Conservation (phyloP, 2,329 filamentous ascomycete species). For the Pestalotiopsis sp. region DNA sequence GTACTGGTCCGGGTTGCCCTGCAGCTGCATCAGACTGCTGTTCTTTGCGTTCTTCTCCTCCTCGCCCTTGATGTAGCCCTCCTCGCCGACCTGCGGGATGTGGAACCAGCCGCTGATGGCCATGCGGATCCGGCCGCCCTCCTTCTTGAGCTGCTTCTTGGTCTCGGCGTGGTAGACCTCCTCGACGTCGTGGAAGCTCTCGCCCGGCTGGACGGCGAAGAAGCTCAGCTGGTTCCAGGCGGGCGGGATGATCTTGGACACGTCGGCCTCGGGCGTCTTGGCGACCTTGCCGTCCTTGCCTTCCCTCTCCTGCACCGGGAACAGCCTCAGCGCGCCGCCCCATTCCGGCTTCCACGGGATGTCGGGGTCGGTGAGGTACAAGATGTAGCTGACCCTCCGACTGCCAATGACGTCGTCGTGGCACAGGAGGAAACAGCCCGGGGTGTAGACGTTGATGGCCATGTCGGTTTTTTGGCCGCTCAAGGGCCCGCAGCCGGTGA, state of each 20-base stretch:
- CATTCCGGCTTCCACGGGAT: slow-evolving; percentile 86
- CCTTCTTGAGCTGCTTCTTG: slow-evolving; percentile 62
- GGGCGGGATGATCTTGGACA: slow-evolving; percentile 81
- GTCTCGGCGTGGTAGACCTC: slow-evolving; percentile 81
- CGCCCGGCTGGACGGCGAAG: slow-evolving; percentile 96
- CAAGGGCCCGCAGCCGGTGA: slow-evolving; percentile 84
- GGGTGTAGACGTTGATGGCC: slow-evolving; percentile 98
- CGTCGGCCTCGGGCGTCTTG: slow-evolving; percentile 78
- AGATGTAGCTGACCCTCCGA: slow-evolving; percentile 91
- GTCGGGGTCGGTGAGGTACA: slow-evolving; percentile 94
- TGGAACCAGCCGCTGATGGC: slow-evolving; percentile 99
- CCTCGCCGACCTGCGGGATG: slow-evolving; percentile 92
- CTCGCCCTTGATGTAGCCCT: slow-evolving; percentile 84
- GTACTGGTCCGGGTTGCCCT: slow-evolving; percentile 88
- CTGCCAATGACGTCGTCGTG: slow-evolving; percentile 99
- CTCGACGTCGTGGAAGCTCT: slow-evolving; percentile 98
- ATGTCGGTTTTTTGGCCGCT: slow-evolving; percentile 97
- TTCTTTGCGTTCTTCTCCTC: slow-evolving; percentile 85
- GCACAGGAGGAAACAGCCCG: slow-evolving; percentile 91
- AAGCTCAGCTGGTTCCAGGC: slow-evolving; percentile 98
- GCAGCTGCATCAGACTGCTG: slow-evolving; percentile 89
- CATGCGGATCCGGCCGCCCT: slow-evolving; percentile 85
- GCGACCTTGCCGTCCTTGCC: slow-evolving; percentile 73
- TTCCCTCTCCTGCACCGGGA: slow-evolving; percentile 67
- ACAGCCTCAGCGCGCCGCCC: slow-evolving; percentile 90